Evolutionary conservation across 306 rosid species (phyloP).

Genomic region (Clitoria ternatea): DNA sequence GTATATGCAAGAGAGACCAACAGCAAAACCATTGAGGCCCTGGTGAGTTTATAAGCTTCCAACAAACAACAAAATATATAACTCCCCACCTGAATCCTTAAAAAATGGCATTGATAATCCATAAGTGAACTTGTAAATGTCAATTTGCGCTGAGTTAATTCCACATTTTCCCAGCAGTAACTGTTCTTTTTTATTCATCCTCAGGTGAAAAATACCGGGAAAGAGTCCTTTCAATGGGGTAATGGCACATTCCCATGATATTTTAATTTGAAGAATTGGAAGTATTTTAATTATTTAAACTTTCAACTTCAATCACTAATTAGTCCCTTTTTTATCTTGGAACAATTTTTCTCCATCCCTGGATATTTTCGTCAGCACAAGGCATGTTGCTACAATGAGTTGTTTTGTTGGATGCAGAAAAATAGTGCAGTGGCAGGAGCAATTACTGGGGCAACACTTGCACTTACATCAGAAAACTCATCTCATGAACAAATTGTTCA

Average conservation of each 20-base stretch:
- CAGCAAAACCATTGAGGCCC: slow-evolving; percentile 70
- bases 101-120: background rate
- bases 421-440: slow-evolving; percentile 93
- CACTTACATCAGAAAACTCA: slow-evolving; percentile 51
- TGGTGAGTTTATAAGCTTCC: slow-evolving; percentile 47
- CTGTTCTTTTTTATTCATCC: background rate
- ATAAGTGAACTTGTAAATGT: background rate
- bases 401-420: slow-evolving; percentile 55
- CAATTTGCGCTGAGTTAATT: background rate
- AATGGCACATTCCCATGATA: background rate
- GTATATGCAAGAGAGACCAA: slow-evolving; percentile 64
- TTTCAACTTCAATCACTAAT: too few species aligned
- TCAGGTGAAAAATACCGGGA: slow-evolving; percentile 79
- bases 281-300: too few species aligned
- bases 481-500: slow-evolving; percentile 82
- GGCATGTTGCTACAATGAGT: too few species aligned
- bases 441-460: slow-evolving; percentile 70
- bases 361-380: too few species aligned
- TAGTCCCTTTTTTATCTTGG: background rate
- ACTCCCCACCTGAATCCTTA: background rate
- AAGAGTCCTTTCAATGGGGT: slow-evolving; percentile 93
- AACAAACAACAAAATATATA: background rate
- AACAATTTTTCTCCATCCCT: background rate
- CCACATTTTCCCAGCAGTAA: background rate
- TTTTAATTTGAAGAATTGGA: background rate